Evolutionary conservation across 305 asterid species (phyloP), one percentile per base, ranked within the genome.

Genomic region (Stenogyne calaminthoides): DNA sequence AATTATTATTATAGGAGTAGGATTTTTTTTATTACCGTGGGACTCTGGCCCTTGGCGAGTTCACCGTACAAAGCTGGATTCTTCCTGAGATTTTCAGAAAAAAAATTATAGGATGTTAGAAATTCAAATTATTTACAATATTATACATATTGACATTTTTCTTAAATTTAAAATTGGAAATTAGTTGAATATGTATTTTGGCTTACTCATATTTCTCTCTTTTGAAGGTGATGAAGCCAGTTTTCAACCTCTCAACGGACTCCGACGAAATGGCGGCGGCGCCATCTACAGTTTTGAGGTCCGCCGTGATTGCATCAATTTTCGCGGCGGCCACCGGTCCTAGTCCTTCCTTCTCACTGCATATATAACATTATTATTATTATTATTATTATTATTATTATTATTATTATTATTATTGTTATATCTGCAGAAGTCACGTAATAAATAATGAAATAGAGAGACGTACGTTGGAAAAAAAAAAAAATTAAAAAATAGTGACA

Each of bases 21-120:
- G 36, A 32, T 3, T 3, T 4, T 0, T 0, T 4, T 14, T 14
- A 1, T 46, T 87, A 94, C 99, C 96, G 81, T 84, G 64, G 99
- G 98, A 73, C 94, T 85, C 87, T 95, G 98, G 75, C 99, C 99
- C 77, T 84, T 88, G 71, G 97, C 82, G 66, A 95, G 96, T 73
- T 95, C 96, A 5, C 77, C 83, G 27, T 76, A 88, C 80, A 90
- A 74, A 44, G 80, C 89, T 68, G 98, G 97, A 44, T 90, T 79
- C 44, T 77, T 85, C 83, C 98, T 95, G 89, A 60, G 7, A 10
- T 60, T 19, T 67, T 46, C 20, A 64, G 14, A 58, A 6, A 36
- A 55, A 54, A 36, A 55, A 54, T 18, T 54, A 25, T 12, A 9
- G 40, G 25, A 54, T 36, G 52, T 68, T 67, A 75, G 71, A 59